These are phyloP conservation scores for Fragosphaeria purpurea DNA, from an alignment of 2,329 filamentous ascomycete genomes.

Conservation along the genomic window DNA sequence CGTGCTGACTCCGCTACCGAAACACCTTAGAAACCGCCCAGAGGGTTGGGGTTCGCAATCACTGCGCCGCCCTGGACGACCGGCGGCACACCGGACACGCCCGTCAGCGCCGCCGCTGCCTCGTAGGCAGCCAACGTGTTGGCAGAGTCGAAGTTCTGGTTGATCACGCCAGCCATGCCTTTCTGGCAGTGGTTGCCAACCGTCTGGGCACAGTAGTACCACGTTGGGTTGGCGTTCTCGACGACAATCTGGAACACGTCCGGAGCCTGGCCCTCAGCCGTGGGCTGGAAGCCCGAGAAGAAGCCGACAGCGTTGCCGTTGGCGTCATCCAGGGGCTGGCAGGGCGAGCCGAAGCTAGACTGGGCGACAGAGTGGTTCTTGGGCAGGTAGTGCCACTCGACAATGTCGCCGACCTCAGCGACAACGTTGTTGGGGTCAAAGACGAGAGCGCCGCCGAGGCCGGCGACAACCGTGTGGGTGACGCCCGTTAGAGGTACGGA, in stretches of 20 bases:
- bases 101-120: conserved; percentile 24
- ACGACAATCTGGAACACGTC: conserved; percentile 36
- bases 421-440: conserved; percentile 42
- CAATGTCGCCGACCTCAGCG: conserved; percentile 36
- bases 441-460: conserved; percentile 29
- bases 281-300: conserved; percentile 34
- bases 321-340: conserved; percentile 27
- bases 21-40: conserved; percentile 24
- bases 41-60: conserved; percentile 32
- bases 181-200: conserved; percentile 34
- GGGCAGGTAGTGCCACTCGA: conserved; percentile 47
- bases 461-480: conserved; percentile 37
- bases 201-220: conserved; percentile 35
- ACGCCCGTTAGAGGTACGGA: conserved; percentile 28
- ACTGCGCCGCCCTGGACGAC: conserved; percentile 25
- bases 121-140: conserved; percentile 29
- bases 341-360: conserved; percentile 32
- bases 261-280: conserved; percentile 23
- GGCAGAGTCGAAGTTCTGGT: conserved; percentile 31
- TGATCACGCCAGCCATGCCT: conserved; percentile 41
- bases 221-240: conserved; percentile 30
- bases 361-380: conserved; percentile 30
- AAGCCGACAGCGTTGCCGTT: conserved; percentile 21
- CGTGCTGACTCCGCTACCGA: neutral
- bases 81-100: conserved; percentile 21